Base-by-base conservation (phyloP, 805 yeast species). In the Starmerella stigmatis region DNA sequence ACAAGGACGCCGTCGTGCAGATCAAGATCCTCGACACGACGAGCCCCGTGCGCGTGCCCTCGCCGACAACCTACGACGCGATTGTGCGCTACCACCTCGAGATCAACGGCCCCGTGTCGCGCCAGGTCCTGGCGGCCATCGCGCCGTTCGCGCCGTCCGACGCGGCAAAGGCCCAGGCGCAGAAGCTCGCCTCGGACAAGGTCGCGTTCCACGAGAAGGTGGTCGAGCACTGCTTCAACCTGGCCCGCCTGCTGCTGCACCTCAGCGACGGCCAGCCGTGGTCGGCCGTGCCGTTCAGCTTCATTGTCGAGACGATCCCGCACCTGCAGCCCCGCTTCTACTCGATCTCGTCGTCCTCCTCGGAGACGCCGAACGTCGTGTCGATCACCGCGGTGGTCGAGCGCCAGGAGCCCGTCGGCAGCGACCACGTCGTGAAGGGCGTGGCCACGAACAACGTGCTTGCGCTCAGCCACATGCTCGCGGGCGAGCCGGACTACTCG, bases 311-410 rank as follows among this genome's bases (percentile, higher is more conserved):
- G 68, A 73, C 81, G 25, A 63, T 92, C 51, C 75, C 86, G 34
- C 83, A 78, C 55, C 68, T 92, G 59, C 94, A 82, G 63, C 95
- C 96, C 33, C 88, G 98, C 64, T 89, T 86, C 68, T 89, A 89
- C 66, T 89, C 97, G 19, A 89, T 89, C 55, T 88, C 96, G 2
- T 88, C 96, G 1, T 85, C 96, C 5, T 79, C 94, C 1, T 64
- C 76, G 43, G 72, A 78, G 46, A 92, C 85, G 58, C 85, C 85
- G 61, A 72, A 78, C 43, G 72, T 73, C 16, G 73, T 88, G 47
- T 86, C 85, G 55, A 71, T 88, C 48, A 92, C 97, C 16, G 95
- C 96, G 2, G 94, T 88, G 43, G 96, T 89, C 34, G 97, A 92
- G 68, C 74, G 78, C 40, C 55, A 59, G 45, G 29, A 22, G 21